Percentiles rank a stretch among this genome's conserved stretches.
These are phyloP conservation scores for Naganishia vaughanmartiniae DNA, from an alignment of 768 basidiomycete species.

Conservation along the genomic window DNA sequence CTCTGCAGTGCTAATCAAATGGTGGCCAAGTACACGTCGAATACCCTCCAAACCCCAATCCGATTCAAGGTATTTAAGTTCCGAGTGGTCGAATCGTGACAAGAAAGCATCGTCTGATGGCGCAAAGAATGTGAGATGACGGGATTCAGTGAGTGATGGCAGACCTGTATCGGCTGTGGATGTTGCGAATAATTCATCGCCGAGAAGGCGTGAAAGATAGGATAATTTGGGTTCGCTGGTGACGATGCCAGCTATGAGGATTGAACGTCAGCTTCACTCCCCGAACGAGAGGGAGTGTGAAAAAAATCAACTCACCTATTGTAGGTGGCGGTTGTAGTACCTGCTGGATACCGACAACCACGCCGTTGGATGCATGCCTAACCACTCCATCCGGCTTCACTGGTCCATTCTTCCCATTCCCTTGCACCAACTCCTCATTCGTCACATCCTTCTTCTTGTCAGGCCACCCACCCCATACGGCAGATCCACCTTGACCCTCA, in stretches of 20 bases:
- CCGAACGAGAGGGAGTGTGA: neutral
- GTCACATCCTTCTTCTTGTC: neutral
- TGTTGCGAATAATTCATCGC: slow-evolving; percentile 14
- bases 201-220: slow-evolving; percentile 59
- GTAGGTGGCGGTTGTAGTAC: slow-evolving; percentile 73
- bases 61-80: slow-evolving; percentile 83
- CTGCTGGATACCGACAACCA: slow-evolving; percentile 69
- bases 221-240: slow-evolving; percentile 61
- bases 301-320: slow-evolving; percentile 60
- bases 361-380: slow-evolving; percentile 69
- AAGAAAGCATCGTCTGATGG: slow-evolving; percentile 79
- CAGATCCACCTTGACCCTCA: slow-evolving; percentile 70
- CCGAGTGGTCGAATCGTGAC: slow-evolving; percentile 67
- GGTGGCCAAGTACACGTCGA: slow-evolving; percentile 63
- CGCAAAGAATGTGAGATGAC: slow-evolving; percentile 78
- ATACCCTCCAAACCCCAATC: slow-evolving; percentile 80
- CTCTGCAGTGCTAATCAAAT: slow-evolving; percentile 36
- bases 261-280: neutral
- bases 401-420: slow-evolving; percentile 11
- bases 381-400: slow-evolving; percentile 58
- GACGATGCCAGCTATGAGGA: slow-evolving; percentile 1
- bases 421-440: neutral
- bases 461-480: slow-evolving; percentile 45
- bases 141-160: slow-evolving; percentile 57
- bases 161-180: slow-evolving; percentile 40